Base-by-base conservation (phyloP, 768 basidiomycete genomes). In the Podaxis sp. region DNA sequence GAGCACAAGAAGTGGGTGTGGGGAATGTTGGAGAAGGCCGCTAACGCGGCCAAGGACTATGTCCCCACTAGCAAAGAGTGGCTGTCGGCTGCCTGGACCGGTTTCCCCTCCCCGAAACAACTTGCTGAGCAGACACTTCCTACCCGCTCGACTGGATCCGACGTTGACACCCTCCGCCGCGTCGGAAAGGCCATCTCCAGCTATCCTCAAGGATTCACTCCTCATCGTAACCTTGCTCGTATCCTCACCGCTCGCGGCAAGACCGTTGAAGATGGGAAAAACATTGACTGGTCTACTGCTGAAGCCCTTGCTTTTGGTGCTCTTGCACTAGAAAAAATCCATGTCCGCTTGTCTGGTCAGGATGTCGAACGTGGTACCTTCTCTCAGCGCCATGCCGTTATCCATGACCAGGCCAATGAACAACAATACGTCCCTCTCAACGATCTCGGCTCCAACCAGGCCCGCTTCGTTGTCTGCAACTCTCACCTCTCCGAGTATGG, bases 1-100 rank as follows among this genome's bases (percentile, higher is more conserved):
- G 96, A 98, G 72, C 97, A 99, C 82, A 95, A 94, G 83, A 92
- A 90, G 69, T 99, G 97, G 97, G 97, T 99, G 2, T 97, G 95
- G 95, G 94, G 95, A 37, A 96, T 96, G 93, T 82, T 99, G 62
- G 97, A 99, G 77, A 96, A 90, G 76, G 95, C 97, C 7, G 87
- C 91, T n/a, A 87, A 84, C n/a, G 94, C 85, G 8, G 84, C 93
- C 12, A 97, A 98, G 79, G 94, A 98, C 73, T 99, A 99, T 75
- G 88, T 95, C 44, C 95, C 97, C 12, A 91, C 94, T 3, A 85
- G 87, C 70, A 93, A 95, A 72, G 97, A 99, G 72, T 99, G 97
- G 97, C 87, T 99, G 40, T 98, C 97, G 2, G 91, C 95, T 7
- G 90, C 94, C 1, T 99, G 97, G 97, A 93, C 91, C 59, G 96